Evolutionary conservation across 202 grass and related monocot species (phyloP), one percentile per base, ranked within the genome.

Genomic region (Zoysia matrella): DNA sequence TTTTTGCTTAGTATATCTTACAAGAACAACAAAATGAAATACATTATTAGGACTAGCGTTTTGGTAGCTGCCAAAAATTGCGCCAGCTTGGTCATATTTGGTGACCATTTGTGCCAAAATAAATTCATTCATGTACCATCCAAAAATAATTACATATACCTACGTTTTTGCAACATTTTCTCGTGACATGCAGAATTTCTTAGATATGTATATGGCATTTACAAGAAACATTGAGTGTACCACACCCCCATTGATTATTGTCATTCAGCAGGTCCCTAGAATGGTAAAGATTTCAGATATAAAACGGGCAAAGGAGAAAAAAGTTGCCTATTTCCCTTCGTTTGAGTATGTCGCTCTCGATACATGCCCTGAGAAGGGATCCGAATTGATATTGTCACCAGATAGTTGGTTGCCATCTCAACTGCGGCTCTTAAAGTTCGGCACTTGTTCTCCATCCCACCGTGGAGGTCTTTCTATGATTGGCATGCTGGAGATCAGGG

Each of bases 401-500:
- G 6, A 80, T 47, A 80, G 41, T 60, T 86, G 76, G 83, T 55
- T 86, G 46, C 6, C 68, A 16, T 43, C 57, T 56, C 30, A 63
- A 11, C 8, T 86, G 7, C 68, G 22, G 2, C 63, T 80, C 50
- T 72, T 86, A 45, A 52, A 42, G 5, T 53, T 86, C 0, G 18
- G 13, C 11, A 30, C 0, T 41, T 11, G n/a, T 65, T 15, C 12
- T 67, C 30, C 71, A 36, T 8, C 30, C 30, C 60, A 73, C 55
- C 40, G 77, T 54, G 47, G 1, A 30, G 55, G 7, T 42, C 7
- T 89, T 14, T 45, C 5, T 73, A 74, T 36, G 36, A 78, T 86
- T 63, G 4, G 7, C 5, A 82, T 11, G 7, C 78, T 89, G 67
- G 83, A 89, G 58, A 89, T 86, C 82, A 82, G 77, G 3, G 65